A percentile compares a stretch with the other conserved stretches of the same genome.
Conservation (phyloP, 2,329 filamentous ascomycete species). For the Aspergillus glaucus region DNA sequence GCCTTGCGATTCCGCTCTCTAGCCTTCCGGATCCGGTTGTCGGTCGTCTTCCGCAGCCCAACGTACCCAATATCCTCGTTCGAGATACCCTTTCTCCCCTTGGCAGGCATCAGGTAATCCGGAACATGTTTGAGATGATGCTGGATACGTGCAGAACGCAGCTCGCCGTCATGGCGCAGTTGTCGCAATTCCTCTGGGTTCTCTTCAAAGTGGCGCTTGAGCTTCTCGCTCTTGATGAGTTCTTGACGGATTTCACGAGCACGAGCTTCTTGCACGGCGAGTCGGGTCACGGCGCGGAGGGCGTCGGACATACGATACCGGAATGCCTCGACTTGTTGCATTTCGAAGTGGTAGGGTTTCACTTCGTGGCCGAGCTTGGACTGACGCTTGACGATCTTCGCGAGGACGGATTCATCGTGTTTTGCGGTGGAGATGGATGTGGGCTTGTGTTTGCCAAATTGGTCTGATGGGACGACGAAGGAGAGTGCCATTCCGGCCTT, state of each 20-base stretch:
- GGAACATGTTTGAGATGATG: conserved; percentile 90
- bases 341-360: conserved; percentile 89
- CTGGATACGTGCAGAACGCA: conserved; percentile 76
- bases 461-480: conserved; percentile 77
- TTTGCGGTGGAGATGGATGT: conserved; percentile 69
- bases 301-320: conserved; percentile 93
- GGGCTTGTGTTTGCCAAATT: conserved; percentile 83
- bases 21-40: conserved; percentile 48
- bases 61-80: conserved; percentile 70
- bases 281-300: conserved; percentile 78
- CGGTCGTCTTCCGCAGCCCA: conserved; percentile 49
- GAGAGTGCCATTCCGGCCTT: conserved; percentile 93
- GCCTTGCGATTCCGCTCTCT: conserved; percentile 39
- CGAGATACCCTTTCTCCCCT: conserved; percentile 62
- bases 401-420: conserved; percentile 77
- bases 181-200: conserved; percentile 85
- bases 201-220: conserved; percentile 94
- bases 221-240: conserved; percentile 85
- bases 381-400: conserved; percentile 74
- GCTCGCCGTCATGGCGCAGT: conserved; percentile 81
- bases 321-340: conserved; percentile 88
- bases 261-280: conserved; percentile 83
- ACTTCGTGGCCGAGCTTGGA: conserved; percentile 71
- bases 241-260: conserved; percentile 83
- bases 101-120: conserved; percentile 81